These are phyloP conservation scores for Crithidia thermophila DNA, from an alignment of 208 protist species.

Conservation along the genomic window DNA sequence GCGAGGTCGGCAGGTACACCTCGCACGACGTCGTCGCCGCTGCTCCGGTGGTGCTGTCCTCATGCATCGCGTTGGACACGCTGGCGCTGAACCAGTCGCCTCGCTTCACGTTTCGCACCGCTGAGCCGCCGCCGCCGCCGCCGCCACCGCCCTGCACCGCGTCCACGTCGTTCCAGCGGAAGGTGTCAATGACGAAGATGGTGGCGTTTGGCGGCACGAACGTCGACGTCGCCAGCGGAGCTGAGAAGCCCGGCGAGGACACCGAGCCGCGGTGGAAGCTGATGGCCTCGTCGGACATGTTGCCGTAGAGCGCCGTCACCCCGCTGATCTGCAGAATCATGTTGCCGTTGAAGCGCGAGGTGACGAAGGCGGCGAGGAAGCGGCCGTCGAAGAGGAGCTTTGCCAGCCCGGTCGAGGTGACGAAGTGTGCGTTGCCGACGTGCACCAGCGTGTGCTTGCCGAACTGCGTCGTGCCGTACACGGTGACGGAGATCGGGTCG, in stretches of 20 bases:
- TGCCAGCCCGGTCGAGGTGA: conserved; percentile 45
- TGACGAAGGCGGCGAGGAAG: conserved; percentile 37
- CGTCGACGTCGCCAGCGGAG: conserved; percentile 28
- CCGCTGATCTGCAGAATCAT: conserved; percentile 50
- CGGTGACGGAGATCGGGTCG: conserved; percentile 35
- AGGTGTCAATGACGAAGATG: conserved; percentile 42
- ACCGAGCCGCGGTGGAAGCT: conserved; percentile 11
- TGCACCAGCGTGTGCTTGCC: conserved; percentile 42
- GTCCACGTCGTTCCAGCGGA: conserved; percentile 12
- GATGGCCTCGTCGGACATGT: conserved; percentile 26
- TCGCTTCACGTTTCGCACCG: background rate
- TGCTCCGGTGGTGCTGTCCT: background rate
- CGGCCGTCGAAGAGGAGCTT: conserved; percentile 56
- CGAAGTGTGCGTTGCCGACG: conserved; percentile 43
- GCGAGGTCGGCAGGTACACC: conserved; percentile 37
- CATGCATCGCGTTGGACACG: background rate
- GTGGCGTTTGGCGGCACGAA: conserved; percentile 42
- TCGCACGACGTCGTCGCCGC: conserved; percentile 15
- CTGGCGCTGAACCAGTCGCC: background rate
- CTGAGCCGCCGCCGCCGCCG: background rate
- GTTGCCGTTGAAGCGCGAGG: conserved; percentile 48
- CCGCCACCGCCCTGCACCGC: background rate
- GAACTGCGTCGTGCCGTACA: conserved; percentile 61
- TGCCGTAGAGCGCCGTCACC: conserved; percentile 46
- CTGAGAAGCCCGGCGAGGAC: background rate